Conservation (phyloP, 306 rosid species). For the cucumber (Cucumis sativus) region DNA sequence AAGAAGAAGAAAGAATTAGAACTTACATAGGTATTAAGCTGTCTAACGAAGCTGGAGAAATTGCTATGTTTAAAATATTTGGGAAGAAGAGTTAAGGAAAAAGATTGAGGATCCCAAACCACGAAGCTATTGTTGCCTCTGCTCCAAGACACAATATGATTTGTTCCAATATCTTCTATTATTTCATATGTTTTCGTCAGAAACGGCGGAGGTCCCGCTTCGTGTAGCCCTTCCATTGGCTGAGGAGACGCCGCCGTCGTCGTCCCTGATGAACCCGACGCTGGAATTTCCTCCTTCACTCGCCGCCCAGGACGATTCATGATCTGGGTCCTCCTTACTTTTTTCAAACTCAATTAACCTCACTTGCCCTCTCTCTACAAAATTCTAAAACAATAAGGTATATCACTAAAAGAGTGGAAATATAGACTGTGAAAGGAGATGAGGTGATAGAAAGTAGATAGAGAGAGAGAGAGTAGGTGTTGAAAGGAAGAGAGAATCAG, state of each 20-base stretch:
- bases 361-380: background rate
- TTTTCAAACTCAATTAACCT: background rate
- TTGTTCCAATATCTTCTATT: conserved; percentile 54
- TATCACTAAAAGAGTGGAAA: background rate
- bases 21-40: conserved; percentile 88
- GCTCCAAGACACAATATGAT: conserved; percentile 75
- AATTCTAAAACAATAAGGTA: background rate
- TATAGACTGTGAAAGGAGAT: background rate
- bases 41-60: conserved; percentile 91
- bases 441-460: background rate
- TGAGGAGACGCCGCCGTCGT: conserved; percentile 19
- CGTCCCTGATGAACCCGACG: conserved; percentile 12
- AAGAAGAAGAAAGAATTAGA: too few species aligned
- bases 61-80: conserved; percentile 85
- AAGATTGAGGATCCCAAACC: conserved; percentile 72
- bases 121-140: conserved; percentile 65
- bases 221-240: conserved; percentile 54
- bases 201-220: conserved; percentile 74
- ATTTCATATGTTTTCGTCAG: conserved; percentile 77
- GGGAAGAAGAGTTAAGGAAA: conserved; percentile 55
- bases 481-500: background rate
- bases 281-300: conserved; percentile 37
- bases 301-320: conserved; percentile 24
- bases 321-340: background rate
- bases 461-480: background rate